Conservation (phyloP, 1,284 basidiomycete species). For the Papiliotrema fonsecae region DNA sequence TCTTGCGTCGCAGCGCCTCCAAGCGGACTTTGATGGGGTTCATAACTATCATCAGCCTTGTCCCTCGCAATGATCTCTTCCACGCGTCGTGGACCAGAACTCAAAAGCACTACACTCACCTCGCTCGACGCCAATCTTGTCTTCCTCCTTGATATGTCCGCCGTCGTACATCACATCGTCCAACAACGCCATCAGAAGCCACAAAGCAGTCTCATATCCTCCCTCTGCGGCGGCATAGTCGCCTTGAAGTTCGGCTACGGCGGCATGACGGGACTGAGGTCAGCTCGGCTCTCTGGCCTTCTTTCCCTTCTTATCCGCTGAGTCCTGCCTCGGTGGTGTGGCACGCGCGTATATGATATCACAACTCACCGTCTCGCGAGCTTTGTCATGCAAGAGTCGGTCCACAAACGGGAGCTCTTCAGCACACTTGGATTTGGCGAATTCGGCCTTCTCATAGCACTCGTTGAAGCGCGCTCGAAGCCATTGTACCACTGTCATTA, state of each 20-base stretch:
- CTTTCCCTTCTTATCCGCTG: not conserved
- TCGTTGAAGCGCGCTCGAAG: constrained; percentile 56
- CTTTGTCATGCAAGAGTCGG: constrained; percentile 55
- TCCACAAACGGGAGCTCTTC: constrained; percentile 53
- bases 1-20: constrained; percentile 24
- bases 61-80: not conserved
- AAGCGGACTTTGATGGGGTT: constrained; percentile 21
- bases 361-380: constrained; percentile 50
- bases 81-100: too few species aligned
- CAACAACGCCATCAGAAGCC: constrained; percentile 84
- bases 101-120: constrained; percentile 57
- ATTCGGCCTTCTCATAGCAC: constrained; percentile 56
- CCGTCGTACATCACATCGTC: constrained; percentile 82
- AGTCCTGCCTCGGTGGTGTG: too few species aligned
- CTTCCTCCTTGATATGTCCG: constrained; percentile 78
- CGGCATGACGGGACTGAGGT: constrained; percentile 87
- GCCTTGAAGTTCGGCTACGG: constrained; percentile 82
- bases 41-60: constrained; percentile 16
- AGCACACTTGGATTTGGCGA: constrained; percentile 51
- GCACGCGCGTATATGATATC: too few species aligned
- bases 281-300: constrained; percentile 29
- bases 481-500: constrained; percentile 53
- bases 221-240: constrained; percentile 74
- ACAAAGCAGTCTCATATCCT: constrained; percentile 88
- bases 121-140: constrained; percentile 70